Conservation (phyloP, 345 rosid genomes). For the Atalantia buxifolia region DNA sequence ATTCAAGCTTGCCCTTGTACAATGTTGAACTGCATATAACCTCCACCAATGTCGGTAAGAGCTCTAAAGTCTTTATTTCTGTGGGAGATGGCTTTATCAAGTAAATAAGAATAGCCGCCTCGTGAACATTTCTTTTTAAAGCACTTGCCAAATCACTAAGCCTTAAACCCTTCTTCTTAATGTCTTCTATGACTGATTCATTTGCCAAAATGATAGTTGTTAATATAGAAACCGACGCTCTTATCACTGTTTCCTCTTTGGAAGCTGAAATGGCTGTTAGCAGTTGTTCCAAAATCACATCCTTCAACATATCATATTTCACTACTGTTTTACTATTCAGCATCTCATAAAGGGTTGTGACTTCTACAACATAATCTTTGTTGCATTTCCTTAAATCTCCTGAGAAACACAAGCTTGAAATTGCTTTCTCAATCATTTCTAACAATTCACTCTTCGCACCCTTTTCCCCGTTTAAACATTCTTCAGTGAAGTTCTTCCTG, state of each 20-base stretch:
- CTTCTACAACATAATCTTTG: constrained; percentile 59
- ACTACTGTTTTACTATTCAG: constrained; percentile 53
- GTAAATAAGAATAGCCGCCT: constrained; percentile 77
- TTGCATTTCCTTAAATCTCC: constrained; percentile 46
- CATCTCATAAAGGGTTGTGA: constrained; percentile 61
- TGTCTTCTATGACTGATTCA: constrained; percentile 51
- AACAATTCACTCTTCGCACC: constrained; percentile 39
- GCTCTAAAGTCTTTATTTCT: constrained; percentile 79
- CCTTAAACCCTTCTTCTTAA: constrained; percentile 68
- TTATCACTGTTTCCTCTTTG: constrained; percentile 59
- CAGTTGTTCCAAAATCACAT: constrained; percentile 70
- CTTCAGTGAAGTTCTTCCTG: constrained; percentile 19
- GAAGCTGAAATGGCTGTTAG: constrained; percentile 68
- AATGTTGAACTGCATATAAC: constrained; percentile 53
- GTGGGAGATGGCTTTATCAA: constrained; percentile 76
- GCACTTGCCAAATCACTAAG: constrained; percentile 65
- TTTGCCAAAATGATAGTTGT: constrained; percentile 56
- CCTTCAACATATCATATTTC: constrained; percentile 62
- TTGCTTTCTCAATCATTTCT: constrained; percentile 51
- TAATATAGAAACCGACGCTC: constrained; percentile 65
- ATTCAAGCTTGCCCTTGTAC: constrained; percentile 30
- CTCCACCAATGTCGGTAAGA: constrained; percentile 73
- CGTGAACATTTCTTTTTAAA: constrained; percentile 68
- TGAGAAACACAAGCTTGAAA: constrained; percentile 48
- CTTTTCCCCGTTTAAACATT: constrained; percentile 19